Evolutionary conservation across 192 early-diverging fungal species (phyloP).

Genomic region (Coemansia interrupta): DNA sequence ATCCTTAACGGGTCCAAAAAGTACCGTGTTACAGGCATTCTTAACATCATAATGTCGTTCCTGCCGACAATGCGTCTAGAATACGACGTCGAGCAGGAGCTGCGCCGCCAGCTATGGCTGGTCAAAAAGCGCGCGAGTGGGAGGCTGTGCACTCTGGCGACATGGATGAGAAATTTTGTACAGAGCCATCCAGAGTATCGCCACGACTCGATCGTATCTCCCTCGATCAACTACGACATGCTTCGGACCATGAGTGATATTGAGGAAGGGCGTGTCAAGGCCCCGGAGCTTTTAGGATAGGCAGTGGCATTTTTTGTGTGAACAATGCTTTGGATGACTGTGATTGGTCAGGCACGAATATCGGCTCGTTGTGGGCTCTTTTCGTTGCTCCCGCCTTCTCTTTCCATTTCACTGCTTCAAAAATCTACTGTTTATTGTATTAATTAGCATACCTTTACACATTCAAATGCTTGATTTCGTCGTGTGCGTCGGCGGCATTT

Average conservation of each 20-base stretch:
- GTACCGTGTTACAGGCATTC: conserved; percentile 69
- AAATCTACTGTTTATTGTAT: too few relatives aligned
- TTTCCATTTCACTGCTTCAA: neutral
- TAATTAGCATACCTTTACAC: neutral
- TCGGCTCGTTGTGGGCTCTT: neutral
- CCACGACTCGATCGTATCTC: conserved; percentile 80
- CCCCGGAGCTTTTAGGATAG: conserved; percentile 43
- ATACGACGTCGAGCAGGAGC: conserved; percentile 62
- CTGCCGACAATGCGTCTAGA: conserved; percentile 72
- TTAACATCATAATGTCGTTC: conserved; percentile 76
- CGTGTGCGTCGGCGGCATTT: conserved; percentile 78
- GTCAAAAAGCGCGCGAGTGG: conserved; percentile 78
- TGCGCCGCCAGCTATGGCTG: conserved; percentile 76
- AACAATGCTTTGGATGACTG: too few relatives aligned
- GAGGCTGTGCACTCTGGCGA: conserved; percentile 78
- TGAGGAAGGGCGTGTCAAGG: conserved; percentile 33
- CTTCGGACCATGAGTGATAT: conserved; percentile 53
- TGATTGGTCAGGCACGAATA: neutral
- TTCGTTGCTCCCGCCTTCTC: neutral
- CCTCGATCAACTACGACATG: conserved; percentile 83
- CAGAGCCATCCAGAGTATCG: conserved; percentile 79
- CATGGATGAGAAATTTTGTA: conserved; percentile 88
- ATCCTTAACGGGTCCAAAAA: conserved; percentile 83
- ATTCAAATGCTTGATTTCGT: conserved; percentile 58
- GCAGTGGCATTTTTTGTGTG: neutral